Base-by-base conservation (phyloP, 2,329 filamentous ascomycete genomes). In the Juglanconis oblonga region DNA sequence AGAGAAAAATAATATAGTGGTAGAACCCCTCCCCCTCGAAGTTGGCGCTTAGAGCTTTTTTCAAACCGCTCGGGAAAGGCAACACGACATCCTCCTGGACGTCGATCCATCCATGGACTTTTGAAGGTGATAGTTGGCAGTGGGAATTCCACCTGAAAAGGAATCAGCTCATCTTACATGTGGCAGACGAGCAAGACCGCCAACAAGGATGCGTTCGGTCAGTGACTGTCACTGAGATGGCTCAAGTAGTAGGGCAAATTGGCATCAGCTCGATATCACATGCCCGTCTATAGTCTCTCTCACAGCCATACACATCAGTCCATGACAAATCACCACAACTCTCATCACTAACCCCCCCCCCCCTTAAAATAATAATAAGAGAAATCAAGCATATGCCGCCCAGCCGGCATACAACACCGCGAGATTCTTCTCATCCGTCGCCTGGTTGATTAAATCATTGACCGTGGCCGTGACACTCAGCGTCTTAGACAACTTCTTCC, bases 361-460 rank as follows among this genome's bases (percentile, higher is more conserved):
- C 11, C 36, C 36, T 3, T 10, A 47, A 6, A 17, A 24, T 17
- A 24, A 24, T 2, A 24, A 24, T 24, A 24, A 24, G 24, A 17
- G 42, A 50, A 2, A 57, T 72, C 60, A 77, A 61, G 74, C 74
- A 68, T 76, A 77, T 45, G 75, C 75, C 57, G 74, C 75, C 75
- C 75, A 77, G 49, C 79, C 89, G 68, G 88, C 89, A 77, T 94
- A 99, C 67, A 99, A 76, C 47, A 97, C 87, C 2, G 95, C 94
- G 69, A 99, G 73, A 71, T 99, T 97, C 66, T 85, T 85, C 77
- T 97, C 93, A 74, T 99, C 95, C 1, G 90, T 94, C 7, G 95
- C 94, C 76, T 96, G 90, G 72, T 97, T 95, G 65, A 99, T 99
- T 64, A 99, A 76, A 71, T 99, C 95, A 70, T 97, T 98, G 57